Conservation (phyloP, 2,329 filamentous ascomycete species). For the Colletotrichum sansevieriae region DNA sequence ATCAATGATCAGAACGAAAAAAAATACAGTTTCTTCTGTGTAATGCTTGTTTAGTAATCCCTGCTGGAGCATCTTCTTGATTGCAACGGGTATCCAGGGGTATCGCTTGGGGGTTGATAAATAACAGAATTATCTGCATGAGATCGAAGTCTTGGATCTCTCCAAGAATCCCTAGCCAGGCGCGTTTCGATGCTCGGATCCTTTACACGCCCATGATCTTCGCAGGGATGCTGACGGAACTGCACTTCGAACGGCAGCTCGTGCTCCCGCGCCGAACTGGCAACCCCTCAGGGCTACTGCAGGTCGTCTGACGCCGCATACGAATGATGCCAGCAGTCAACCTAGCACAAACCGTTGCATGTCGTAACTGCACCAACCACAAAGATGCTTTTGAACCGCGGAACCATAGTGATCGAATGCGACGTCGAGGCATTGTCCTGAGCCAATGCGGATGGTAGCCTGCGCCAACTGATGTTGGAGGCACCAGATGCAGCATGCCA, state of each 20-base stretch:
- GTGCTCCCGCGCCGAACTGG: slow-evolving; percentile 19
- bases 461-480: not conserved
- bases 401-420: slow-evolving; percentile 9
- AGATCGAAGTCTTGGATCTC: slow-evolving; percentile 33
- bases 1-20: not conserved
- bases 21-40: not conserved
- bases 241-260: slow-evolving; percentile 24
- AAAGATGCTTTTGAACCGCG: not conserved
- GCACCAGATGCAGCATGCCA: slow-evolving; percentile 29
- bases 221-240: slow-evolving; percentile 29
- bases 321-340: not conserved
- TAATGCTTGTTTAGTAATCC: not conserved
- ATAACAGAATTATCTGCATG: slow-evolving; percentile 15
- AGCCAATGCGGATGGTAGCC: slow-evolving; percentile 13
- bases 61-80: slow-evolving; percentile 2
- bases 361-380: slow-evolving; percentile 24
- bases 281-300: slow-evolving; percentile 33
- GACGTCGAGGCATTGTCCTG: slow-evolving; percentile 9
- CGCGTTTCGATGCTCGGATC: not conserved
- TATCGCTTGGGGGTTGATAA: slow-evolving; percentile 14
- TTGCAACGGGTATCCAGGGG: not conserved
- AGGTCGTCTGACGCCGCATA: slow-evolving; percentile 29
- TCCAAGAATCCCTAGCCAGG: slow-evolving; percentile 2
- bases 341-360: not conserved
- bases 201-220: slow-evolving; percentile 26